Evolutionary conservation across 768 basidiomycete genomes (phyloP).

Genomic region (Lactarius deliciosus): DNA sequence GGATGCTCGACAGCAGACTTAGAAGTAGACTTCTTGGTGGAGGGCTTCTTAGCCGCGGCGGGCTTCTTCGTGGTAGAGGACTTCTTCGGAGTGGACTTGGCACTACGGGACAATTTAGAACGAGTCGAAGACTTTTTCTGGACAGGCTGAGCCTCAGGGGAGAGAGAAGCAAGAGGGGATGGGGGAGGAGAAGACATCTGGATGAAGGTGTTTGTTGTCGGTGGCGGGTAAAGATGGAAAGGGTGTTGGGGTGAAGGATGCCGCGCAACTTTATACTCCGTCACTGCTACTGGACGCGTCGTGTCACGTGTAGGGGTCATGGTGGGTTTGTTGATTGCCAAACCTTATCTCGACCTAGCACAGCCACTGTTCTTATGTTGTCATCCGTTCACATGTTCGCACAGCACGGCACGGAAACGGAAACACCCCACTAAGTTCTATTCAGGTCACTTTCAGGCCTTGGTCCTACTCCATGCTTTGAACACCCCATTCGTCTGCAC

Average conservation of each 20-base stretch:
- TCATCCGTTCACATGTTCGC: not conserved
- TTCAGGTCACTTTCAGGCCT: not conserved
- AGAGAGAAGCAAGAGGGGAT: slow-evolving; percentile 26
- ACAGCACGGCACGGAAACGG: not conserved
- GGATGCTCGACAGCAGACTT: slow-evolving; percentile 34
- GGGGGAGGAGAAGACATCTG: slow-evolving; percentile 25
- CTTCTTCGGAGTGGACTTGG: slow-evolving; percentile 28
- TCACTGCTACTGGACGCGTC: slow-evolving; percentile 24
- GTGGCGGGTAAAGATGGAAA: slow-evolving; percentile 18
- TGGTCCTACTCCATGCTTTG: slow-evolving; percentile 32
- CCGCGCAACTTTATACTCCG: slow-evolving; percentile 29
- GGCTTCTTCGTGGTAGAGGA: slow-evolving; percentile 24
- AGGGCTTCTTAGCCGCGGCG: slow-evolving; percentile 27
- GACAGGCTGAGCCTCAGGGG: slow-evolving; percentile 3
- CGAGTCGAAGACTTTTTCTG: slow-evolving; percentile 21
- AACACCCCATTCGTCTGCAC: slow-evolving; percentile 41
- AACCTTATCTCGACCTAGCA: slow-evolving; percentile 27
- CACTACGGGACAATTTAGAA: slow-evolving; percentile 20
- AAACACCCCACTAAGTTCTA: not conserved
- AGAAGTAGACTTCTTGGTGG: slow-evolving; percentile 23
- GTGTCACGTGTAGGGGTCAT: slow-evolving; percentile 28
- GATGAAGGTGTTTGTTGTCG: not conserved
- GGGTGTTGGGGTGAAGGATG: not conserved
- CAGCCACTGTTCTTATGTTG: slow-evolving; percentile 19
- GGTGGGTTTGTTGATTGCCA: slow-evolving; percentile 27